Evolutionary conservation across 2,329 filamentous ascomycete genomes (phyloP), one percentile per base, ranked within the genome.

Genomic region (Epichloe sp.): DNA sequence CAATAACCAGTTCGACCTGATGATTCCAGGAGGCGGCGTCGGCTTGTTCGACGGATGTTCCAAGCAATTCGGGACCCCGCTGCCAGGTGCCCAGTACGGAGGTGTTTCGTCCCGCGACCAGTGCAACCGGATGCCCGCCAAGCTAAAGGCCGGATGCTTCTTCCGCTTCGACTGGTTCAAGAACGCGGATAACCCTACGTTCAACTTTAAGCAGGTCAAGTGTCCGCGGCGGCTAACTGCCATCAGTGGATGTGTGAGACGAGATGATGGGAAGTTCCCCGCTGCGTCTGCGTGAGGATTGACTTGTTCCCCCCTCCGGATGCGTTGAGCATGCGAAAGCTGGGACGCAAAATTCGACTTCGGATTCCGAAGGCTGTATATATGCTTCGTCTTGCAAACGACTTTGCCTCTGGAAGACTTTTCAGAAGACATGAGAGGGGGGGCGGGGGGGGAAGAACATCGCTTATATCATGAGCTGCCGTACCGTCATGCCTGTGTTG

Each of bases 101-200:
- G 79, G 80, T 47, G 68, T 82, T 55, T 65, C 67, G 19, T 71
- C 70, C 48, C 68, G 73, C 50, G 64, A 66, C 48, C 71, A 76
- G 35, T 83, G 79, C 65, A 67, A 71, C 53, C 60, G 62, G 48
- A 76, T 80, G 65, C 79, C 79, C 0, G 65, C 61, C 38, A 66
- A 70, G 38, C 69, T 83, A 48, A 74, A 78, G 67, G 68, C 65
- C 10, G 79, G 79, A 8, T 83, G 79, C 66, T 68, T 74, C 62
- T 83, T 79, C 76, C 76, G 79, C 54, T 83, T 82, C 60, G 76
- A 82, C 67, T 83, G 78, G 78, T 81, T 82, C 65, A 59, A 69
- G 56, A 73, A 74, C 54, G 72, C 77, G 47, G 75, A 81, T 61
- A 82, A 81, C 65, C 78, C 78, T 6, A 59, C 58, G 31, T 73